A percentile compares a stretch with the other conserved stretches of the same genome.
These are phyloP conservation scores for Septoria petroselini DNA, from an alignment of 2,329 filamentous ascomycete genomes.

Conservation along the genomic window DNA sequence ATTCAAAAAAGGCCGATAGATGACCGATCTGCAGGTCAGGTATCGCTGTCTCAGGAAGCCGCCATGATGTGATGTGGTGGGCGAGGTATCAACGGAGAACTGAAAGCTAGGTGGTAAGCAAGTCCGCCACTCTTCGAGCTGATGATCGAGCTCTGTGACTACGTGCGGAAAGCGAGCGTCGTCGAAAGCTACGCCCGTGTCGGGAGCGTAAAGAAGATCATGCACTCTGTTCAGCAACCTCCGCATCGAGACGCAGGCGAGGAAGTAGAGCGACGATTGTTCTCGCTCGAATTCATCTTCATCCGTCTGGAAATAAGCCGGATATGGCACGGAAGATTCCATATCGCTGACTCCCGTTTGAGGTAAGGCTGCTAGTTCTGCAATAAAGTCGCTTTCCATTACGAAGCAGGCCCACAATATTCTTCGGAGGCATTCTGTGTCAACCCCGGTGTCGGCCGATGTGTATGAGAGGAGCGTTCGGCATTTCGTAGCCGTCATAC, in stretches of 20 bases:
- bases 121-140: conserved; percentile 19
- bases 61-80: conserved; percentile 7
- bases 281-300: conserved; percentile 14
- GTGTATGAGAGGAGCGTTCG: conserved; percentile 17
- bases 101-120: conserved; percentile 15
- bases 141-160: conserved; percentile 19
- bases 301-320: conserved; percentile 11
- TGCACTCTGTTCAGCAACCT: conserved; percentile 19
- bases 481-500: conserved; percentile 18
- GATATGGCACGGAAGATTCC: conserved; percentile 15
- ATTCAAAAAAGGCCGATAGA: conserved; percentile 16
- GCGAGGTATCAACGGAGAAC: conserved; percentile 7
- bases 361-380: conserved; percentile 16
- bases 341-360: conserved; percentile 19
- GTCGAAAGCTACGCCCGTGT: conserved; percentile 18
- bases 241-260: conserved; percentile 21
- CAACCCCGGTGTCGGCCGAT: conserved; percentile 17
- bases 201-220: conserved; percentile 18
- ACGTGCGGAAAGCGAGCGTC: conserved; percentile 21
- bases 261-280: conserved; percentile 16
- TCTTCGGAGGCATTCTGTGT: conserved; percentile 17
- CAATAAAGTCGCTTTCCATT: conserved; percentile 19
- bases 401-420: conserved; percentile 22
- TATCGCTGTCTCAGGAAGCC: conserved; percentile 19
- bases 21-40: conserved; percentile 19